Percentiles rank a stretch among this genome's conserved stretches.
phyloP scores from a whole-genome alignment of 192 early-diverging fungal species.

The Linnemannia zychae region DNA sequence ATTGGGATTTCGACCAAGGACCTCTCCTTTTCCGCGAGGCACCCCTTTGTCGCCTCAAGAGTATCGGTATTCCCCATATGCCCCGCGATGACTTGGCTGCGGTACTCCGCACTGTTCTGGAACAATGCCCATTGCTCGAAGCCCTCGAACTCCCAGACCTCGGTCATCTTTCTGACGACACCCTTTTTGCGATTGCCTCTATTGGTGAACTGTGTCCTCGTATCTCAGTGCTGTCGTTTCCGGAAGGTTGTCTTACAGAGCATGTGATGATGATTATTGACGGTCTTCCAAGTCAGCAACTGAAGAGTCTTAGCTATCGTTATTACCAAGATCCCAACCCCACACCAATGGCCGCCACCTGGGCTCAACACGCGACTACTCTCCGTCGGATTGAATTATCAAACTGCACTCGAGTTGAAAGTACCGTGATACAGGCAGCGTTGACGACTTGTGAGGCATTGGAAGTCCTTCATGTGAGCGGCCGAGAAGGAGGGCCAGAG shows the following conservation, averaged over 20 bases:
- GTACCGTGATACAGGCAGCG: not conserved
- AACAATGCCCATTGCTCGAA: not conserved
- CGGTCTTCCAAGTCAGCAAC: not conserved
- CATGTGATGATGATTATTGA: not conserved
- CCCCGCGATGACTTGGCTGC: not conserved
- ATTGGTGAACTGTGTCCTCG: not conserved
- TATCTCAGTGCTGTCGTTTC: not conserved
- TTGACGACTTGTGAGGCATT: conserved; percentile 2
- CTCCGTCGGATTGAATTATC: not conserved
- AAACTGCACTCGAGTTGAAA: not conserved
- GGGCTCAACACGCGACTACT: not conserved
- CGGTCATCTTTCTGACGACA: not conserved
- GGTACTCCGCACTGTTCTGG: not conserved
- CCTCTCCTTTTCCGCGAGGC: not conserved
- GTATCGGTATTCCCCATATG: not conserved
- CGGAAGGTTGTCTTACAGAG: not conserved
- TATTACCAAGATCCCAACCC: not conserved
- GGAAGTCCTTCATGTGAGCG: not conserved
- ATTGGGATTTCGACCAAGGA: not conserved
- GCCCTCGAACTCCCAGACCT: not conserved
- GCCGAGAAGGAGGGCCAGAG: not conserved
- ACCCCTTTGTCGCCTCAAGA: not conserved
- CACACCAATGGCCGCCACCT: not conserved
- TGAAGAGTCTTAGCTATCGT: not conserved
- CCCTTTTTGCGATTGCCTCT: not conserved